Percentiles rank a stretch among this genome's conserved stretches.
These are phyloP conservation scores for Phytopythium mirpurense DNA, from an alignment of 352 stramenopile species.

Conservation along the genomic window DNA sequence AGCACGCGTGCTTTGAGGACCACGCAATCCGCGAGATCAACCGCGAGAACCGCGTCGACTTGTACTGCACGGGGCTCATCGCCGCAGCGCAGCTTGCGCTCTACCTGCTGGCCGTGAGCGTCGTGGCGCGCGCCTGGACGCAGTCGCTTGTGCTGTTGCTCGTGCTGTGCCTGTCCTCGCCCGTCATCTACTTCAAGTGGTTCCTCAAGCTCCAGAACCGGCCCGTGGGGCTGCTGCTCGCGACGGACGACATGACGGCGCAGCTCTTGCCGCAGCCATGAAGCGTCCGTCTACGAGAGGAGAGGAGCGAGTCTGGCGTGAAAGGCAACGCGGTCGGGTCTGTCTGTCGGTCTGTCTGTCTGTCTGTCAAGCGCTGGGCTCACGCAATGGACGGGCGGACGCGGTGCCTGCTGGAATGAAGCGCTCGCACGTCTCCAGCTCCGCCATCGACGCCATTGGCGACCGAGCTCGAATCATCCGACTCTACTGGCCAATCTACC, in stretches of 20 bases:
- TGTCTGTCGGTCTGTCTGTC: too few species aligned
- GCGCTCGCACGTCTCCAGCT: too few species aligned
- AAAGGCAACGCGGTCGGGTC: too few species aligned
- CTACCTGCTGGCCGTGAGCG: slow-evolving; percentile 63
- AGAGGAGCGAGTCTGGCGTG: not conserved
- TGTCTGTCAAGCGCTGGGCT: too few species aligned
- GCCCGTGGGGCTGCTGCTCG: slow-evolving; percentile 30
- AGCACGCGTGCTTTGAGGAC: slow-evolving; percentile 58
- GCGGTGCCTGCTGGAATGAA: too few species aligned
- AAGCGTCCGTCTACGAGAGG: too few species aligned
- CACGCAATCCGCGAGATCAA: slow-evolving; percentile 47
- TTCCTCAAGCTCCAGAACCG: slow-evolving; percentile 60
- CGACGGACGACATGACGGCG: slow-evolving; percentile 34
- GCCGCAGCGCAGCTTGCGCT: slow-evolving; percentile 48
- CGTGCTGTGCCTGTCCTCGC: slow-evolving; percentile 32
- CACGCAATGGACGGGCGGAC: not conserved
- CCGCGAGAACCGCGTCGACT: slow-evolving; percentile 52
- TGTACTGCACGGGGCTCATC: slow-evolving; percentile 62
- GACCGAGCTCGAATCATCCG: not conserved
- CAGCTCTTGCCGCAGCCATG: slow-evolving; percentile 30
- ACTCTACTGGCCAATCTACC: too few species aligned
- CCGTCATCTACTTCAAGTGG: slow-evolving; percentile 76
- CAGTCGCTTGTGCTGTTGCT: slow-evolving; percentile 42
- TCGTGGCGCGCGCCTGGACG: slow-evolving; percentile 55
- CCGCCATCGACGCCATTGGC: not conserved